Evolutionary conservation across 2,329 filamentous ascomycete genomes (phyloP).

Genomic region (Sporothrix curviconia): DNA sequence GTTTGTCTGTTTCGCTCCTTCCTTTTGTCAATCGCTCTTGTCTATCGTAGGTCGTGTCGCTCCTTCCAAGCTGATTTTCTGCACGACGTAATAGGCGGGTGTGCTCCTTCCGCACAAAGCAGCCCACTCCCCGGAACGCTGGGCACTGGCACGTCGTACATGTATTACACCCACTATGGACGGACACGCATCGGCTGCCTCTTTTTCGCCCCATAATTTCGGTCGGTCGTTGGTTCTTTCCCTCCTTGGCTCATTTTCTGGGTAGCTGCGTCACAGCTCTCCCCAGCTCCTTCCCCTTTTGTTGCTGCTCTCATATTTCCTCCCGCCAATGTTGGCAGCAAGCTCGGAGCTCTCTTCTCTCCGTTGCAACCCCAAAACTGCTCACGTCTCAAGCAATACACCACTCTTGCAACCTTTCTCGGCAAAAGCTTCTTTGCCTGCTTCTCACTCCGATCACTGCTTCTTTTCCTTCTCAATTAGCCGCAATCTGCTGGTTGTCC

Average conservation of each 20-base stretch:
- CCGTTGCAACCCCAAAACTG: not conserved
- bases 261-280: not conserved
- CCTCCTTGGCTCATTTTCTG: not conserved
- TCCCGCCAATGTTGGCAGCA: not conserved
- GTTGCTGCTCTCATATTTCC: slow-evolving; percentile 17
- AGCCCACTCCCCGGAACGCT: too few species aligned
- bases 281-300: not conserved
- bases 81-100: slow-evolving; percentile 7
- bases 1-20: not conserved
- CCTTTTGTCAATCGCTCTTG: not conserved
- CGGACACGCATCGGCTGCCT: not conserved
- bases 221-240: not conserved
- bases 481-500: too few species aligned
- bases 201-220: slow-evolving; percentile 2
- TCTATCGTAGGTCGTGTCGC: not conserved
- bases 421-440: not conserved
- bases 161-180: too few species aligned
- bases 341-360: not conserved
- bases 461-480: too few species aligned
- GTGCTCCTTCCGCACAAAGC: too few species aligned
- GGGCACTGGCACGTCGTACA: too few species aligned
- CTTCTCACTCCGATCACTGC: too few species aligned
- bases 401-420: not conserved
- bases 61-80: not conserved
- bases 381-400: too few species aligned